Base-by-base conservation (phyloP, 2,329 filamentous ascomycete genomes). In the Penicillium sp. region DNA sequence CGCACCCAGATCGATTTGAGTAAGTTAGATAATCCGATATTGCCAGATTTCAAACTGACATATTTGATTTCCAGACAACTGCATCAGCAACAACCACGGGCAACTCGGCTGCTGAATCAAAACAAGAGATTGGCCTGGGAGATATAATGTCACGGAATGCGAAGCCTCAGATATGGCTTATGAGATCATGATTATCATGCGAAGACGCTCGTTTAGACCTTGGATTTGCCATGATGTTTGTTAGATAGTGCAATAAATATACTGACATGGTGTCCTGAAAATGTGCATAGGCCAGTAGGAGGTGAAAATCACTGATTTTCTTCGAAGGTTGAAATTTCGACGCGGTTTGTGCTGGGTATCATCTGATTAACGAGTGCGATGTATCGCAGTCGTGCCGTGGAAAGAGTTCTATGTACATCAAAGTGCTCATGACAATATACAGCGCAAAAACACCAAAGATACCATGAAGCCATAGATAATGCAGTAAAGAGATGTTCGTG, bases 31-130 rank as follows among this genome's bases (percentile, higher is more conserved):
- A 11, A 35, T 29, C 10, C 1, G 2, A 26, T 2, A 3, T 14
- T 4, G 22, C 3, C 7, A 22, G 14, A 9, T 3, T 3, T 24
- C 1, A 21, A 29, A 6, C 52, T 58, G 46, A 61, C 14, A 22
- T 6, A n/a, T 8, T 47, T 13, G 13, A 24, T 45, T 2, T 3
- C 47, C 10, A 65, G 59, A 65, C 52, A 60, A 65, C 24, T 65
- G 61, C 42, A 57, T 65, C 46, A 58, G 56, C 49, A 64, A 63
- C 52, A 57, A 62, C 52, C 61, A 64, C 37, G 61, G 61, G 24
- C 54, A 62, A 24, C 61, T 65, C n/a, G 45, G 52, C 14, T 65
- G 61, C 56, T 65, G 60, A 29, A 42, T 54, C 10, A 2, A 22
- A 22, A 42, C 16, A 4, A 37, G 16, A 19, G 35, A 19, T 21